Base-by-base conservation (phyloP, 331 rosid genomes). In the Stylosanthes scabra region DNA sequence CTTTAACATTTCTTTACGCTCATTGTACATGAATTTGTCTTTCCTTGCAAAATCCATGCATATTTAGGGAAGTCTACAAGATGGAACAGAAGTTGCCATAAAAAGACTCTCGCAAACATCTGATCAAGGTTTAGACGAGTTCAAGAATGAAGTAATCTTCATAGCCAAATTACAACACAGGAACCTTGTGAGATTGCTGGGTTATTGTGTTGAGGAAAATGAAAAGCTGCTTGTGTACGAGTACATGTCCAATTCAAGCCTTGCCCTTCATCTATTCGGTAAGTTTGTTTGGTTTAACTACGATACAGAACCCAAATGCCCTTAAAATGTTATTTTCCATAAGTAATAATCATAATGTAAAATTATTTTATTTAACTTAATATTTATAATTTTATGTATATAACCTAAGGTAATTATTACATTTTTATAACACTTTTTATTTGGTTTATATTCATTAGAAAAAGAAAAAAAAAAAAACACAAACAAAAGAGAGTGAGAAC, bases 81-180 rank as follows among this genome's bases (percentile, higher is more conserved):
- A 81, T 60, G 82, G 85, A 16, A 76, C 75, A 5, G 75, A 76
- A 20, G 2, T 76, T 51, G 85, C 85, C 3, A 78, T 77, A 20
- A 81, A 81, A 76, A 76, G 82, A 39, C 78, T 81, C 11, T 76
- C 82, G 7, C 16, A 71, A 66, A 11, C 68, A 6, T 81, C 85
- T n/a, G 59, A 63, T 44, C 85, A 81, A 71, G 85, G 82, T 37
- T 39, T 54, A 31, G 68, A 71, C 60, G 82, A 81, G 74, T 71
- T 81, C 37, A 81, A 72, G 78, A 78, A 82, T 74, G 83, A 82
- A 74, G 83, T 70, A 11, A 49, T 78, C 14, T 82, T 78, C 52
- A 82, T 82, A 56, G 78, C 81, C 4, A 78, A 74, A 70, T 6
- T 82, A 60, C 83, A 82, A 12, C 81, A 82, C 15, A 82, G 81